These are phyloP conservation scores for Rossbeevera mucosa DNA, from an alignment of 768 basidiomycete species.

Conservation along the genomic window DNA sequence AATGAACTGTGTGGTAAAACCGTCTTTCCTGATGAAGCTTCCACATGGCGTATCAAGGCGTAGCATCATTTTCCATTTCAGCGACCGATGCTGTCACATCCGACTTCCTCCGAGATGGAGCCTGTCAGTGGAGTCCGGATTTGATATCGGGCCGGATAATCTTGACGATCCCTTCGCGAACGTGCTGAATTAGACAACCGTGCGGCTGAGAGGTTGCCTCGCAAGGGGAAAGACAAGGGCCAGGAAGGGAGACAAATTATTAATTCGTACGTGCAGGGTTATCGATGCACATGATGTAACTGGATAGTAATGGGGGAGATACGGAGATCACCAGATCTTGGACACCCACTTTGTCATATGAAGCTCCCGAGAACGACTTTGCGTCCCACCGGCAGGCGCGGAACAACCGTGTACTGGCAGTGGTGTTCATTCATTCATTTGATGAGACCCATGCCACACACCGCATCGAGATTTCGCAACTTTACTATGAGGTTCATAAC, in stretches of 20 bases:
- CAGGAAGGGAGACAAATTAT: slow-evolving; percentile 13
- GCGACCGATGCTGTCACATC: slow-evolving; percentile 18
- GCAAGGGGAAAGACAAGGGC: slow-evolving; percentile 3
- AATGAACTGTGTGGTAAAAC: slow-evolving; percentile 6
- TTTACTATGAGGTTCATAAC: neutral
- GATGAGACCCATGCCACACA: neutral
- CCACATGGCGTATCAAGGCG: slow-evolving; percentile 26
- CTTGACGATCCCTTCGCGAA: slow-evolving; percentile 34
- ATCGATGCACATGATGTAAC: slow-evolving; percentile 21
- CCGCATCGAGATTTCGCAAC: slow-evolving; percentile 19
- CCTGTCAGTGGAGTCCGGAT: neutral
- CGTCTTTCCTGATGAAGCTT: neutral
- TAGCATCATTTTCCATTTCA: slow-evolving; percentile 14
- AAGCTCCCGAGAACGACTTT: slow-evolving; percentile 7
- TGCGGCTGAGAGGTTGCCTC: slow-evolving; percentile 12
- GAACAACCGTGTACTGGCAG: slow-evolving; percentile 17
- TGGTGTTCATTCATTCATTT: slow-evolving; percentile 22
- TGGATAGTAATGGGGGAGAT: slow-evolving; percentile 10
- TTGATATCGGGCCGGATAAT: slow-evolving; percentile 24
- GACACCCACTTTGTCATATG: slow-evolving; percentile 5
- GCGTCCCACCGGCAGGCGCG: slow-evolving; percentile 24
- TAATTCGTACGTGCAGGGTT: slow-evolving; percentile 19
- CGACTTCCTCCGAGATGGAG: slow-evolving; percentile 24
- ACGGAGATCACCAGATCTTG: slow-evolving; percentile 17
- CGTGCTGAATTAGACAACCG: slow-evolving; percentile 15